Conservation (phyloP, 2,329 filamentous ascomycete genomes). For the Sclerotinia subarctica region DNA sequence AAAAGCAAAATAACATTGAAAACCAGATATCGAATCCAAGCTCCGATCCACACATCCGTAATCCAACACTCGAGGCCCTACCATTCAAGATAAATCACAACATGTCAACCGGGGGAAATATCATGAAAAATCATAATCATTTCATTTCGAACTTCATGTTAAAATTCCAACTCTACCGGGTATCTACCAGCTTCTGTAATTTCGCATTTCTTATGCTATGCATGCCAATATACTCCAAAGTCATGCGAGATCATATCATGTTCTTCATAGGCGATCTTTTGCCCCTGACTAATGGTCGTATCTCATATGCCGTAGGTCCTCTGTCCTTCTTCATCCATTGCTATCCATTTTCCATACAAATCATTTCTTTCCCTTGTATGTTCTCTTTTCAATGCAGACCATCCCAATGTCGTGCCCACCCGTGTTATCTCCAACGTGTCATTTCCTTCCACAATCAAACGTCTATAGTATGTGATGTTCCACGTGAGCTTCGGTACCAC, state of each 20-base stretch:
- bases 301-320: background rate
- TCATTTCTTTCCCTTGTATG: background rate
- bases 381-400: background rate
- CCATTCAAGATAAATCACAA: background rate
- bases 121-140: background rate
- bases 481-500: constrained; percentile 30
- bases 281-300: background rate
- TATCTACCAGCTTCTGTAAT: constrained; percentile 2
- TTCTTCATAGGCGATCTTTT: background rate
- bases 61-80: too few species aligned
- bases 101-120: too few species aligned
- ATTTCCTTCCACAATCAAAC: background rate
- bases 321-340: background rate
- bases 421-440: background rate
- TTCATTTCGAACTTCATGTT: background rate
- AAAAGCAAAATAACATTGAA: background rate
- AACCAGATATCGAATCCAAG: background rate
- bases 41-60: background rate
- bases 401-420: background rate
- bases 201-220: background rate
- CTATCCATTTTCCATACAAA: background rate
- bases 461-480: constrained; percentile 15
- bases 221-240: background rate
- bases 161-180: constrained; percentile 8
- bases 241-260: background rate